phyloP scores from a whole-genome alignment of 768 basidiomycete genomes.

The Suillus ampliporus region DNA sequence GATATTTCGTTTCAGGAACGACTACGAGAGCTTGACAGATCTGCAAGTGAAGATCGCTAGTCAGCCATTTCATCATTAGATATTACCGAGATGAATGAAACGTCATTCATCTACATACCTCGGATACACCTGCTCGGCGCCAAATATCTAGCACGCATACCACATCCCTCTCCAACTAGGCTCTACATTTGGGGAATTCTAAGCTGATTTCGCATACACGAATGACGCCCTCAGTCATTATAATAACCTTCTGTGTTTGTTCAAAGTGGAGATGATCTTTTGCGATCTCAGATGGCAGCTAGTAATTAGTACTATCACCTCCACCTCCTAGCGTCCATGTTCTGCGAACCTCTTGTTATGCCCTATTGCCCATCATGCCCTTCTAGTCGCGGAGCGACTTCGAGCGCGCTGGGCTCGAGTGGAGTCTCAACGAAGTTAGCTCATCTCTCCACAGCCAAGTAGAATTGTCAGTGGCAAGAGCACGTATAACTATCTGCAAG shows the following conservation, averaged over 20 bases:
- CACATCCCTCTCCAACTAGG: too few relatives aligned
- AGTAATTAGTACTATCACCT: background rate
- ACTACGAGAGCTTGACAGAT: background rate
- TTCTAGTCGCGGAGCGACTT: background rate
- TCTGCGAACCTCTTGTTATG: too few relatives aligned
- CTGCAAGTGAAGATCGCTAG: background rate
- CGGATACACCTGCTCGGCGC: background rate
- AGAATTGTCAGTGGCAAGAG: too few relatives aligned
- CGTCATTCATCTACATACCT: background rate
- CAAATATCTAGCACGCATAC: background rate
- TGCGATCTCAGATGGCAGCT: background rate
- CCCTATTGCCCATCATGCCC: too few relatives aligned
- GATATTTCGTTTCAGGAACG: background rate
- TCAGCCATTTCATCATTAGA: background rate
- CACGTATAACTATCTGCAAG: too few relatives aligned
- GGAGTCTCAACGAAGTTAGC: background rate
- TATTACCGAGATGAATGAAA: too few relatives aligned
- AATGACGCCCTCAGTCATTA: background rate
- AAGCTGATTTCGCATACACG: background rate
- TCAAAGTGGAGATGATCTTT: background rate
- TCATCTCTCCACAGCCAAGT: background rate
- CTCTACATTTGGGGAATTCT: too few relatives aligned
- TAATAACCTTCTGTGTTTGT: background rate
- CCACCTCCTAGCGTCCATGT: too few relatives aligned
- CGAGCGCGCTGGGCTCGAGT: background rate